These are phyloP conservation scores for Eucalyptus curtisii DNA, from an alignment of 345 rosid genomes.

Conservation along the genomic window DNA sequence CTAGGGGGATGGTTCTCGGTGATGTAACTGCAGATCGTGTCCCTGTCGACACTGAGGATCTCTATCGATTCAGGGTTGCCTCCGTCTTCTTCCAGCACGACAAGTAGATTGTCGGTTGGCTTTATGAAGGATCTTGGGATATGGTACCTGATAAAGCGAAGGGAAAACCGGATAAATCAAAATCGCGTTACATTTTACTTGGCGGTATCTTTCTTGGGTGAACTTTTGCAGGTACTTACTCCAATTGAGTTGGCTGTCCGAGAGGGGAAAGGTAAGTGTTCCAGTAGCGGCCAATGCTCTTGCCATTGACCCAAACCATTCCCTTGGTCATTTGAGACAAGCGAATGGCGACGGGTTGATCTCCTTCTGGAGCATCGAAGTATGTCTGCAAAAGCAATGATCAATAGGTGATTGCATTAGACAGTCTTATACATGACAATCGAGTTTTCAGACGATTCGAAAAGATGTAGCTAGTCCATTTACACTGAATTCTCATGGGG, in stretches of 20 bases:
- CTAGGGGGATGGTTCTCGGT: slow-evolving; percentile 52
- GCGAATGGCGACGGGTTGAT: slow-evolving; percentile 35
- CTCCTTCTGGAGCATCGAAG: slow-evolving; percentile 65
- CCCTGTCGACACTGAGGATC: slow-evolving; percentile 43
- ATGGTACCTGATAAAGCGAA: slow-evolving; percentile 40
- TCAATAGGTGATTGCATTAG: background rate
- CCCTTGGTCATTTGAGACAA: slow-evolving; percentile 73
- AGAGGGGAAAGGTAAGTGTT: slow-evolving; percentile 59
- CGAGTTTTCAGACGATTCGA: background rate
- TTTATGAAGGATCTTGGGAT: slow-evolving; percentile 73
- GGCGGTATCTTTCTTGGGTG: background rate
- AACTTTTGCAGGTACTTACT: slow-evolving; percentile 9
- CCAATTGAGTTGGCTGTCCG: slow-evolving; percentile 51
- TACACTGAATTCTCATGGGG: background rate
- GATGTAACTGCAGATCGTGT: slow-evolving; percentile 58
- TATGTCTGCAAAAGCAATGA: slow-evolving; percentile 21
- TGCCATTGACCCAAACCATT: slow-evolving; percentile 81
- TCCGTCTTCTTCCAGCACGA: slow-evolving; percentile 64
- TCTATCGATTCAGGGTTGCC: slow-evolving; percentile 42
- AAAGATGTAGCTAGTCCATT: background rate
- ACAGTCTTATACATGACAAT: background rate
- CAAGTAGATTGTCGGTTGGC: slow-evolving; percentile 47
- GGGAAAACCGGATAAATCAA: background rate
- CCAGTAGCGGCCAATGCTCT: slow-evolving; percentile 82
- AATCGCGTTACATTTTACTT: background rate